Evolutionary conservation across 2,329 filamentous ascomycete genomes (phyloP), one percentile per base, ranked within the genome.

Genomic region (Claviceps capensis): DNA sequence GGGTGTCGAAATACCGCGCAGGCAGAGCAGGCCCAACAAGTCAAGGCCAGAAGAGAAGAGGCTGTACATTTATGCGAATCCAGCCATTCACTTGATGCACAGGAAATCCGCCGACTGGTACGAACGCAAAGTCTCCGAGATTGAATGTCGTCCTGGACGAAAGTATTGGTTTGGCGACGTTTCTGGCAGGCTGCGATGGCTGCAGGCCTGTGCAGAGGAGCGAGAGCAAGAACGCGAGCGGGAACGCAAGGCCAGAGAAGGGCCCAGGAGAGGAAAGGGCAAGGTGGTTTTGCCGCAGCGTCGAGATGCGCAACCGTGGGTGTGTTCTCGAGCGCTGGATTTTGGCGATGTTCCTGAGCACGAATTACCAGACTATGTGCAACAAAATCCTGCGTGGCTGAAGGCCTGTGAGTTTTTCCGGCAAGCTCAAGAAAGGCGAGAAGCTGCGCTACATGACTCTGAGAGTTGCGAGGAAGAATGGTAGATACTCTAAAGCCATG

Each of bases 111-210:
- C 69, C 4, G 62, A 65, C 17, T 81, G 77, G 76, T 64, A 71
- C 48, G 60, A 58, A 14, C 60, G 63, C 16, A 82, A 80, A 54
- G 65, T 70, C 37, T 58, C 61, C 1, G 77, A 82, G 53, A 79
- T 82, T 34, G 58, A 63, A 41, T 61, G 61, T 1, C 72, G 78
- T 2, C 72, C 71, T 4, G 67, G 65, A 3, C 68, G 74, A 17
- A 82, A 82, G 56, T 64, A 61, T 5, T 74, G 73, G 56, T 74
- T 77, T 47, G 76, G 77, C 19, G 70, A 69, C 53, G 71, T 68
- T 0, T 61, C 65, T 0, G 60, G 67, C 47, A 67, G 73, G 11
- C 60, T 69, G 55, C 67, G 60, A 30, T 65, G 64, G 55, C 56
- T 65, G 47, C 61, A 55, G 6, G 53, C 56, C 8, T 58, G 57